Base-by-base conservation (phyloP, 306 rosid genomes). In the Lupinus albus region DNA sequence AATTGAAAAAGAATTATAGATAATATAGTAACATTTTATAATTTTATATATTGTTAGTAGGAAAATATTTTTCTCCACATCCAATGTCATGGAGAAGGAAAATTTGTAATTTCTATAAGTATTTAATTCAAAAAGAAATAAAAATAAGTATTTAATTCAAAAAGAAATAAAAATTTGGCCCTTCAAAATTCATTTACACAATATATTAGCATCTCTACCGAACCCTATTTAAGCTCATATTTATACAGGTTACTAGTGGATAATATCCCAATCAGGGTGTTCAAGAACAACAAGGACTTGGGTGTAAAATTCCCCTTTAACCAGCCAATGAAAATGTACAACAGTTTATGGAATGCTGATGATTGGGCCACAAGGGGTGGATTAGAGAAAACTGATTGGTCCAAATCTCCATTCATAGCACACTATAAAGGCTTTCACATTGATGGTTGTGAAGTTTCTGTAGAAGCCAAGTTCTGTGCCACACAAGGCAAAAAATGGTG, bases 291-390 rank as follows among this genome's bases (percentile, higher is more conserved):
- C 73, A 90, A 90, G 28, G 86, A 83, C n/a, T 18, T 93, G 54
- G 97, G 96, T 5, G 88, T 93, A 79, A 90, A 69, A 59, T 90
- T 83, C 79, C 99, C 99, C 3, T 93, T 93, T 65, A 55, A 90
- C 78, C 99, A 93, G 28, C 99, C 99, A 10, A 93, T 93, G 99
- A 90, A 93, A 67, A 72, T 93, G 0, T 93, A 90, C 89, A 90
- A 92, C 12, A 93, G 99, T 62, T 51, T 90, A 0, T 93, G 99
- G 99, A 93, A 93, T 28, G 99, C 97, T 0, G 99, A 93, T 75
- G 99, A 93, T 42, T 93, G 99, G 99, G 99, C 99, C 46, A 93
- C 99, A 0, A 79, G 95, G 18, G 99, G 97, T 45, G 99, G 97
- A 15, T 73, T 89, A 21, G 97, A 93, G 85, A 93, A 93, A 81